These are phyloP conservation scores for Chlorella sp. DNA, from an alignment of 139 green algal species.

Conservation along the genomic window DNA sequence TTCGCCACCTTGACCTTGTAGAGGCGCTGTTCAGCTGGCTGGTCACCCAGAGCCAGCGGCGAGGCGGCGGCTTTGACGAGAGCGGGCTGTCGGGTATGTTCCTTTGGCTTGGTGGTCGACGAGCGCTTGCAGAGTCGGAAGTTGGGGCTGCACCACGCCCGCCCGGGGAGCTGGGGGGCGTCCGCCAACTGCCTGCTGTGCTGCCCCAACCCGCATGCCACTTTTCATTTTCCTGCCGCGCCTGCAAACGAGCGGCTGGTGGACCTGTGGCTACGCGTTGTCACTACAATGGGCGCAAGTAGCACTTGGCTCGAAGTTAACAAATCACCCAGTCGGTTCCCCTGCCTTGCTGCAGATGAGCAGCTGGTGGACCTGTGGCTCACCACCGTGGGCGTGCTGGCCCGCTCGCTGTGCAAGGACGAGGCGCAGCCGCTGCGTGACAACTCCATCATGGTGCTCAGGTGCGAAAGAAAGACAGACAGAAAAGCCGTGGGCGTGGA, in stretches of 20 bases:
- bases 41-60: slow-evolving; percentile 32
- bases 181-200: no score
- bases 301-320: no score
- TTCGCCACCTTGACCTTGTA: slow-evolving; percentile 59
- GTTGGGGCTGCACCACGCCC: no score
- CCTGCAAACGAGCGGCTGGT: not conserved
- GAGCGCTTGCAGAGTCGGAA: no score
- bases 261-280: no score
- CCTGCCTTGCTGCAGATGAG: slow-evolving; percentile 22
- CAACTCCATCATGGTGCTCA: slow-evolving; percentile 65
- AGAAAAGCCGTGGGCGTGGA: not conserved
- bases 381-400: slow-evolving; percentile 54
- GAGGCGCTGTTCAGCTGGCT: slow-evolving; percentile 62
- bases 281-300: no score
- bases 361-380: slow-evolving; percentile 69
- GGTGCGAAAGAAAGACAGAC: no score
- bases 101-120: no score
- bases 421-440: slow-evolving; percentile 60
- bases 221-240: no score
- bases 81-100: not conserved
- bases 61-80: not conserved
- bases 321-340: no score
- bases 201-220: no score
- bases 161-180: no score
- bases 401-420: slow-evolving; percentile 50